Percentiles rank a stretch among this genome's conserved stretches.
Evolutionary conservation across 1,284 basidiomycete species (phyloP).

Genomic region (Bjerkandera adusta): DNA sequence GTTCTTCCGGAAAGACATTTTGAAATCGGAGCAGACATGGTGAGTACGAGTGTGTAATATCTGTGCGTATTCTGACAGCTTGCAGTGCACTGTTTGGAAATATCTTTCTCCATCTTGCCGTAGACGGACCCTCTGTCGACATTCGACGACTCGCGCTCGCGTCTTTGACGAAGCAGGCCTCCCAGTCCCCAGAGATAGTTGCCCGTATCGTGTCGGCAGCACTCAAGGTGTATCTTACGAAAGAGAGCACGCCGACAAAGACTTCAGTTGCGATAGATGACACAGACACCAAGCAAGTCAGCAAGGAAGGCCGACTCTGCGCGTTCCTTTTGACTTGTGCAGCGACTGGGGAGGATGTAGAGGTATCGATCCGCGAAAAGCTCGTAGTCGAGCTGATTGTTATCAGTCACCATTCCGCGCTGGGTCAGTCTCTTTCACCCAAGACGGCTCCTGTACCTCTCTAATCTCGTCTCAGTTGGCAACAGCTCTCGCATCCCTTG

Average conservation of each 20-base stretch:
- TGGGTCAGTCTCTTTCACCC: constrained; percentile 41
- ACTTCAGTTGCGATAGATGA: constrained; percentile 26
- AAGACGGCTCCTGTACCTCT: background rate
- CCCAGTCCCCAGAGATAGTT: constrained; percentile 42
- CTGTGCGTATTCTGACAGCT: background rate
- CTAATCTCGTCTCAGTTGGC: constrained; percentile 32
- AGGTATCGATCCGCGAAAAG: constrained; percentile 37
- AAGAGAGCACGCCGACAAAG: constrained; percentile 20
- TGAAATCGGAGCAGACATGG: constrained; percentile 58
- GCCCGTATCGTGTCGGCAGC: constrained; percentile 57
- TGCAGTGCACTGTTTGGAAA: constrained; percentile 45
- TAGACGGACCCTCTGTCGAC: constrained; percentile 52
- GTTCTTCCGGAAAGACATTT: constrained; percentile 51
- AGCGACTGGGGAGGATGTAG: constrained; percentile 40
- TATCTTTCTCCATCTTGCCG: constrained; percentile 65
- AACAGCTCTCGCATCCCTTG: constrained; percentile 65
- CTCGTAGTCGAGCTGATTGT: constrained; percentile 59
- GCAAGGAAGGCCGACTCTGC: constrained; percentile 47
- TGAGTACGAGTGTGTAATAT: constrained; percentile 29
- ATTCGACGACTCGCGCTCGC: constrained; percentile 48
- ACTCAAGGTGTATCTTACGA: constrained; percentile 43
- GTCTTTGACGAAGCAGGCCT: constrained; percentile 38
- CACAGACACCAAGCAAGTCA: constrained; percentile 33
- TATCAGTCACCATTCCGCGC: constrained; percentile 71
- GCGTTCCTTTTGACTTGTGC: constrained; percentile 50